Evolutionary conservation across 495 filamentous ascomycete genomes (phyloP).

Genomic region (Penicillium macrosclerotiorum): DNA sequence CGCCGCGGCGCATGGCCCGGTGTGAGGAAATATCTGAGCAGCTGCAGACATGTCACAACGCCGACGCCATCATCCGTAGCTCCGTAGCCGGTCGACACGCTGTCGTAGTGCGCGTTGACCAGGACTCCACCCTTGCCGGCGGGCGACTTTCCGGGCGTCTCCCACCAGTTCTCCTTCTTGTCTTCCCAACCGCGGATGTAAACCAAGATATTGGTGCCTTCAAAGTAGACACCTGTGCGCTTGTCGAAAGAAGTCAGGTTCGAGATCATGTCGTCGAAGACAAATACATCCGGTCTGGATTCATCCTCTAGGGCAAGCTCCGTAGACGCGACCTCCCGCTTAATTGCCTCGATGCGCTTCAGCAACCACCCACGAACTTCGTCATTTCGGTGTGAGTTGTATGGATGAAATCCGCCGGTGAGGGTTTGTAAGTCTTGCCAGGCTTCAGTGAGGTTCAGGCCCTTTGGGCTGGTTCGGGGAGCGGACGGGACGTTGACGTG

Average conservation of each 20-base stretch:
- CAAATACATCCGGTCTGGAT: slow-evolving; percentile 47
- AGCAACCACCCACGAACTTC: slow-evolving; percentile 76
- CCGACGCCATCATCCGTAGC: slow-evolving; percentile 95
- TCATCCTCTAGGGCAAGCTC: slow-evolving; percentile 18
- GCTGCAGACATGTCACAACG: slow-evolving; percentile 78
- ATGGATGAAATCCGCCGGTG: slow-evolving; percentile 78
- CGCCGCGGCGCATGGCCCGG: slow-evolving; percentile 71
- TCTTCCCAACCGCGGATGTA: slow-evolving; percentile 84
- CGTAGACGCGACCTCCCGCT: slow-evolving; percentile 49
- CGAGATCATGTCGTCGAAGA: slow-evolving; percentile 77
- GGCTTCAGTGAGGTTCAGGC: slow-evolving; percentile 76
- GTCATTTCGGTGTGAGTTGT: slow-evolving; percentile 82
- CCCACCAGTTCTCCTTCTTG: slow-evolving; percentile 64
- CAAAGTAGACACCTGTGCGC: slow-evolving; percentile 65
- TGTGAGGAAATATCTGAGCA: slow-evolving; percentile 85
- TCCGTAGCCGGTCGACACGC: slow-evolving; percentile 84
- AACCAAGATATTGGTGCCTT: slow-evolving; percentile 89
- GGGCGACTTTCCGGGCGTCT: slow-evolving; percentile 39
- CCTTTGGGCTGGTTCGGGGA: slow-evolving; percentile 56
- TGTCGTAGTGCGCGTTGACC: slow-evolving; percentile 95
- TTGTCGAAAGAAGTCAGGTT: slow-evolving; percentile 64
- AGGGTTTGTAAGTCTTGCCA: slow-evolving; percentile 80
- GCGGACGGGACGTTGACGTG: slow-evolving; percentile 72
- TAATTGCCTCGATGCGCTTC: slow-evolving; percentile 63
- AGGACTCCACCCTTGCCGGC: slow-evolving; percentile 72